Evolutionary conservation across 2,329 filamentous ascomycete species (phyloP), one percentile per base, ranked within the genome.

Genomic region (Gaeumannomyces tritici): DNA sequence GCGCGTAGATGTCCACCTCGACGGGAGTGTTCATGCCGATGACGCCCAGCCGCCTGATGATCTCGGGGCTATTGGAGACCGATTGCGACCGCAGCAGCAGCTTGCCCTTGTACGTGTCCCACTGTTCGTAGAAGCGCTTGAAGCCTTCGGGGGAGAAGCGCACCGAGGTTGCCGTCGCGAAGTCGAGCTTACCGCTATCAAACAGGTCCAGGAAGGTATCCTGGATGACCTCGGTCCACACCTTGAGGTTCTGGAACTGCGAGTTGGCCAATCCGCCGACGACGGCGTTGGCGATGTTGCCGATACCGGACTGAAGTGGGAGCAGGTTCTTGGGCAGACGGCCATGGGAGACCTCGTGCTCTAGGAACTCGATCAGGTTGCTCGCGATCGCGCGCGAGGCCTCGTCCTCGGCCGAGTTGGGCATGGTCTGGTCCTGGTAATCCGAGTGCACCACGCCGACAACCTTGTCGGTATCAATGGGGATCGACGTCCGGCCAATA

Each of bases 21-120:
- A 96, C 90, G 27, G 91, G 91, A 0, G 91, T 96, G 82, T 96
- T 96, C 91, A 96, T 96, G 73, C 90, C 91, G 69, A 96, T 96
- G 67, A 92, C 87, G 65, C 91, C 91, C 1, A 96, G 80, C 29
- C 91, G 85, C 62, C 90, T 86, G 78, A 96, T 96, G 76, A 96
- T 92, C 76, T 96, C 91, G 64, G 91, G 91, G 3, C 87, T 89
- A 82, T 96, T 96, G 70, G 89, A 93, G 12, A 96, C 89, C 72
- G 90, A 85, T 78, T 96, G 91, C n/a, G 88, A 88, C 65, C 92
- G 89, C 59, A 96, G 86, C 63, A 96, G 88, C 3, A 96, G 84
- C 79, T 93, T 93, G 72, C 88, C 82, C 60, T 89, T 80, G 76
- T 96, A 96, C 51, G 78, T 73, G 67, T 93, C 89, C 88, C 89